Evolutionary conservation across 495 filamentous ascomycete species (phyloP).

Genomic region (Apodospora peruviana): DNA sequence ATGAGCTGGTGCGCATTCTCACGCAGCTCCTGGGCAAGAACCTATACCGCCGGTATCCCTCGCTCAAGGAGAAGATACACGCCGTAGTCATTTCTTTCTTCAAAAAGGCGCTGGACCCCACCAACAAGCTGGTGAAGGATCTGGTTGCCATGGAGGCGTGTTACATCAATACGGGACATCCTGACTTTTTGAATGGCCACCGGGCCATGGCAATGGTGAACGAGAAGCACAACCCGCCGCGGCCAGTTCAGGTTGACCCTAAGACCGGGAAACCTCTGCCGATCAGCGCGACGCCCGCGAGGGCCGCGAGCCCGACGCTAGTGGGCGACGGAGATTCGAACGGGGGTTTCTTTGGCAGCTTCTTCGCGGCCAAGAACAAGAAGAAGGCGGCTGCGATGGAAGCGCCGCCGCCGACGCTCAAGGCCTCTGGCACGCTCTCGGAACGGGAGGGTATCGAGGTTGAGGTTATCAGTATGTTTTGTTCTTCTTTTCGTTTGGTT

Average conservation of each 20-base stretch:
- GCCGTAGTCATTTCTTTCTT: constrained; percentile 91
- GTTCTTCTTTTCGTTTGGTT: no score
- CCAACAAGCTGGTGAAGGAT: constrained; percentile 93
- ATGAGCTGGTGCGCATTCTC: constrained; percentile 95
- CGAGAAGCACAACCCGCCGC: constrained; percentile 71
- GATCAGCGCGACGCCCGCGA: constrained; percentile 50
- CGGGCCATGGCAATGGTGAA: constrained; percentile 96
- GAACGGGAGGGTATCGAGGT: constrained; percentile 94
- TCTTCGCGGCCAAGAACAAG: constrained; percentile 98
- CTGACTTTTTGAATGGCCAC: constrained; percentile 96
- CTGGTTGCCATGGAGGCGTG: constrained; percentile 91
- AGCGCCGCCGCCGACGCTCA: constrained; percentile 83
- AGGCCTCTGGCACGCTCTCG: constrained; percentile 84
- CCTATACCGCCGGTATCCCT: constrained; percentile 86
- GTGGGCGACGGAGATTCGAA: constrained; percentile 45
- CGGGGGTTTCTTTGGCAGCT: constrained; percentile 89
- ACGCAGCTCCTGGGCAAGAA: constrained; percentile 83
- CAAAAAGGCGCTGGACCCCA: constrained; percentile 96
- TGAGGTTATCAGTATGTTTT: constrained; percentile 96
- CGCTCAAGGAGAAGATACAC: constrained; percentile 95
- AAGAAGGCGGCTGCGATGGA: constrained; percentile 99
- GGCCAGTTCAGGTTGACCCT: constrained; percentile 95
- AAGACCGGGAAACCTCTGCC: constrained; percentile 97
- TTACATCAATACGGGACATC: constrained; percentile 98
- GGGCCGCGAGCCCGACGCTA: constrained; percentile 64